Evolutionary conservation across 345 rosid genomes (phyloP).

Genomic region (Crucihimalaya himalaica): DNA sequence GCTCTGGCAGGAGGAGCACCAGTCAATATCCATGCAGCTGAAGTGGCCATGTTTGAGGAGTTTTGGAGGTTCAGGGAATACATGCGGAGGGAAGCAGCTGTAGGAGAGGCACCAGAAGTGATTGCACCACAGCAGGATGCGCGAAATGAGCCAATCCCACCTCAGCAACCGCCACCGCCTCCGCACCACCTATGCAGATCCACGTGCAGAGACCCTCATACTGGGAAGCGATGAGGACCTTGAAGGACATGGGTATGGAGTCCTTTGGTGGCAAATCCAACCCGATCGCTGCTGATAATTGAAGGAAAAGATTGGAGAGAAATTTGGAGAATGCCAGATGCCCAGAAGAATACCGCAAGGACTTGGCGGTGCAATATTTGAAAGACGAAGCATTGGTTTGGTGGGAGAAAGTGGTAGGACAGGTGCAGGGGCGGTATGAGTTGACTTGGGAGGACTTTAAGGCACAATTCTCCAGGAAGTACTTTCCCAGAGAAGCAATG

Average conservation of each 20-base stretch:
- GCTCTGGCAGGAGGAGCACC: neutral
- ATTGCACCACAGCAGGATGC: neutral
- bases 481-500: too few relatives aligned
- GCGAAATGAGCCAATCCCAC: rapidly evolving
- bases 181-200: neutral
- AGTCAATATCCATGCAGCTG: neutral
- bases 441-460: too few relatives aligned
- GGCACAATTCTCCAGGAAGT: too few relatives aligned
- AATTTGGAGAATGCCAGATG: neutral
- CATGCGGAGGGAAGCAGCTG: neutral
- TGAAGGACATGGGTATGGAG: neutral
- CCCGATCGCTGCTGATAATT: neutral
- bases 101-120: neutral
- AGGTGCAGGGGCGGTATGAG: too few relatives aligned
- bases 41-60: neutral
- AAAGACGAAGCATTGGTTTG: neutral
- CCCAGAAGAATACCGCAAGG: neutral
- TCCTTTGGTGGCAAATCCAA: neutral
- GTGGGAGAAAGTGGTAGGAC: neutral
- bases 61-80: neutral
- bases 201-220: neutral
- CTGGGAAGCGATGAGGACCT: neutral
- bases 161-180: neutral
- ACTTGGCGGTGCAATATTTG: neutral
- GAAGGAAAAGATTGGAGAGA: neutral